phyloP scores from a whole-genome alignment of 2,329 filamentous ascomycete genomes.

The Fusarium domesticum region DNA sequence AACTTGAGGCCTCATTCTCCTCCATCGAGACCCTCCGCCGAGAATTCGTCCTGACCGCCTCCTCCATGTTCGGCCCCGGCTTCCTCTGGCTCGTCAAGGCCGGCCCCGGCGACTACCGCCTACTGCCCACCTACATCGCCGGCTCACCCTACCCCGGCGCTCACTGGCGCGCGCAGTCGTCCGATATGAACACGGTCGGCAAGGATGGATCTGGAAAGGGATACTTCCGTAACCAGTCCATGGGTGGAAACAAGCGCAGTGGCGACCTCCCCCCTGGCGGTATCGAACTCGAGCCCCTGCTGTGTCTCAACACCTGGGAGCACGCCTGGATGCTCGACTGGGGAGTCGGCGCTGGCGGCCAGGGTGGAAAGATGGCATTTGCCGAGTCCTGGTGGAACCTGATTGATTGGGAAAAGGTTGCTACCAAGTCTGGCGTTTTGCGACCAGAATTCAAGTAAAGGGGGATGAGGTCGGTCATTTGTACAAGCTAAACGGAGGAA shows the following conservation, averaged over 20 bases:
- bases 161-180: slow-evolving; percentile 68
- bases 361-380: slow-evolving; percentile 71
- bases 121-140: slow-evolving; percentile 87
- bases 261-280: slow-evolving; percentile 59
- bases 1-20: slow-evolving; percentile 71
- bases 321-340: slow-evolving; percentile 89
- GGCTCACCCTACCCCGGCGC: slow-evolving; percentile 84
- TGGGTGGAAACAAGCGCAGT: slow-evolving; percentile 28
- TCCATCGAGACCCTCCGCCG: slow-evolving; percentile 76
- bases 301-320: slow-evolving; percentile 96
- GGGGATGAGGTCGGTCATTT: neutral
- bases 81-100: slow-evolving; percentile 89
- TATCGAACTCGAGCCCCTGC: slow-evolving; percentile 67
- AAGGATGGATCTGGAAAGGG: slow-evolving; percentile 35
- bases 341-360: slow-evolving; percentile 53
- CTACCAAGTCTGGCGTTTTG: slow-evolving; percentile 35
- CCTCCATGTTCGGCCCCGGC: slow-evolving; percentile 92
- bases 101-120: slow-evolving; percentile 51
- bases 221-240: slow-evolving; percentile 41
- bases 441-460: slow-evolving; percentile 36
- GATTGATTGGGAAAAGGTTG: slow-evolving; percentile 81
- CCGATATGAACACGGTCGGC: slow-evolving; percentile 67
- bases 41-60: slow-evolving; percentile 77
- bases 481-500: slow-evolving; percentile 3
- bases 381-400: slow-evolving; percentile 81